Evolutionary conservation across 768 basidiomycete species (phyloP), one percentile per base, ranked within the genome.

Genomic region (Lactarius hengduanensis): DNA sequence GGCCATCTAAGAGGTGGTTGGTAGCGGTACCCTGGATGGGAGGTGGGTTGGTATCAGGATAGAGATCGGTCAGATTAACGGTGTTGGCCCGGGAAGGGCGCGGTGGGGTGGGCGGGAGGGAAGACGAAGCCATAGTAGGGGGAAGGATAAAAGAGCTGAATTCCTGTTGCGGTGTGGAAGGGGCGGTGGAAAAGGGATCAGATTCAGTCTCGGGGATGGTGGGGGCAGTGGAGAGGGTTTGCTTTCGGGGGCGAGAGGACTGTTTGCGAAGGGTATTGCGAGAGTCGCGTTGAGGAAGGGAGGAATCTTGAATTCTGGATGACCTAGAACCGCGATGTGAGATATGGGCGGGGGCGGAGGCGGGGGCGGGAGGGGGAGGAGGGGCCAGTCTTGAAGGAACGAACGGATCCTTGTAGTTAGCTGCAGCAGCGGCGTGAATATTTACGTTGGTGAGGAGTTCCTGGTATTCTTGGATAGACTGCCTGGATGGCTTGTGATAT

Each of bases 41-140:
- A 47, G 82, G 73, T 58, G 77, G 70, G 56, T 76, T 70, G 62
- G 79, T 78, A 9, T 77, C 61, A 6, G 85, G 79, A 74, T 88
- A 88, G 72, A 93, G 78, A 77, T 94, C 92, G 76, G 83, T 86
- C 58, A 94, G 81, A 62, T 82, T 92, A 40, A 88, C 89, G 4
- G 92, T 94, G 76, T 94, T 94, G 66, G 89, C 89, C 64, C 92
- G 84, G 56, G 91, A 92, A 0, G 92, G 92, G 54, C 92, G 84
- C 2, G 89, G 87, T 10, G 92, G 92, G 1, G 91, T 86, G 0
- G 85, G 77, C 3, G 82, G 73, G 57, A 78, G 65, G 56, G 67
- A 70, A 45, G 75, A 73, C 41, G 65, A 36, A 67, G 73, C 59
- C 72, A 77, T 71, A 71, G 71, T 61, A 58, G 68, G 61, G 45